These are phyloP conservation scores for Amylocystis lapponica DNA, from an alignment of 768 basidiomycete genomes.

Conservation along the genomic window DNA sequence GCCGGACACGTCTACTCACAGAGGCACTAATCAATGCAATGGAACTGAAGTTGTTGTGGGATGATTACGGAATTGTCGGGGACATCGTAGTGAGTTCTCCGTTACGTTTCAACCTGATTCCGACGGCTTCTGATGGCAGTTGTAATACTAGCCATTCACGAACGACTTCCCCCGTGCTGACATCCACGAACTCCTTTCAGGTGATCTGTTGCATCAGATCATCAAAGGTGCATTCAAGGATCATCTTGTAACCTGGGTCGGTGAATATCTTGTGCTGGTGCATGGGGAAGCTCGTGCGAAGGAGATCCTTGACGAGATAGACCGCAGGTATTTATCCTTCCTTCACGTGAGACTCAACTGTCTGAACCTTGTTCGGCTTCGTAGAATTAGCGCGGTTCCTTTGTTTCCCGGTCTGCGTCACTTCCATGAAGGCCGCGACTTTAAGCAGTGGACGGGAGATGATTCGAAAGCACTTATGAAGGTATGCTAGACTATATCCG, in stretches of 20 bases:
- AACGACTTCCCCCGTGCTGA: slow-evolving; percentile 16
- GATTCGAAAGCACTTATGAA: slow-evolving; percentile 25
- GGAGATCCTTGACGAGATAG: slow-evolving; percentile 13
- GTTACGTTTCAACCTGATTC: neutral
- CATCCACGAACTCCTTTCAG: slow-evolving; percentile 15
- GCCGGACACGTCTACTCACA: slow-evolving; percentile 1
- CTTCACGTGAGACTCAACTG: too few relatives aligned
- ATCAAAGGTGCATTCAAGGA: slow-evolving; percentile 22
- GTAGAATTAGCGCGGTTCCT: slow-evolving; percentile 13
- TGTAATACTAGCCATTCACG: slow-evolving; percentile 14
- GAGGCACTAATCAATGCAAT: neutral
- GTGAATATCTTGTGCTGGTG: slow-evolving; percentile 6
- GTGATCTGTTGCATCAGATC: slow-evolving; percentile 18
- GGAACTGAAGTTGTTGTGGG: slow-evolving; percentile 1
- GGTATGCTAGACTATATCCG: slow-evolving; percentile 2
- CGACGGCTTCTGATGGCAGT: neutral
- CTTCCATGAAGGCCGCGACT: slow-evolving; percentile 18
- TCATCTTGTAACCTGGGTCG: slow-evolving; percentile 18
- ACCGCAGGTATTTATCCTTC: slow-evolving; percentile 8
- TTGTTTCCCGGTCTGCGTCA: slow-evolving; percentile 14
- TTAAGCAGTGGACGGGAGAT: slow-evolving; percentile 25
- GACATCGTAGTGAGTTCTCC: slow-evolving; percentile 2
- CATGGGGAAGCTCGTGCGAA: slow-evolving; percentile 4
- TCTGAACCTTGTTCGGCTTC: too few relatives aligned
- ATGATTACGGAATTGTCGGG: slow-evolving; percentile 5